Percentiles rank a stretch among this genome's conserved stretches.
These are phyloP conservation scores for Aegilops tauschii DNA, from an alignment of 176 grass and related monocot species.

Conservation along the genomic window DNA sequence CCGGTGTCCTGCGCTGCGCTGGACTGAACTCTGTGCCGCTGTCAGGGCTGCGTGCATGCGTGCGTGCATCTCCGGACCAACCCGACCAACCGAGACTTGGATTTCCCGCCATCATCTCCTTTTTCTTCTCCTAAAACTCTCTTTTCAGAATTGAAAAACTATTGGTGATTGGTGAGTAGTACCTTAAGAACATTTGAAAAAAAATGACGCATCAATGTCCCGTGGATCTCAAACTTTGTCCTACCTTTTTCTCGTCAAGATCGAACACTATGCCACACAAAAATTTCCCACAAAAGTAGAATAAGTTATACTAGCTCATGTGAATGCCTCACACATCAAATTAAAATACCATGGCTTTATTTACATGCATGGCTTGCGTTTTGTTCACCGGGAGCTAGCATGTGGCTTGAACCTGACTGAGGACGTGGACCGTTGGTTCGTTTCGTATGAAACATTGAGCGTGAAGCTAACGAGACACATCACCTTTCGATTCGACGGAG, in stretches of 20 bases:
- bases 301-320: no score
- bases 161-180: neutral
- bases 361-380: no score
- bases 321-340: no score
- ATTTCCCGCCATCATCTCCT: conserved; percentile 44
- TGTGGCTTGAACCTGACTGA: no score
- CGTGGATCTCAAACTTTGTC: neutral
- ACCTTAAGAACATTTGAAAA: neutral
- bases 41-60: conserved; percentile 20
- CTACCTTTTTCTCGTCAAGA: neutral
- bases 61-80: conserved; percentile 34
- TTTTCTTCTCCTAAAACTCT: neutral
- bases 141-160: neutral
- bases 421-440: neutral
- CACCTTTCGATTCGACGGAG: neutral
- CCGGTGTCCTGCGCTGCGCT: neutral
- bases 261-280: neutral
- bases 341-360: neutral
- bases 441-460: conserved; percentile 9
- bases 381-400: no score
- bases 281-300: no score
- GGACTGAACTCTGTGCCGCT: conserved; percentile 12
- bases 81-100: conserved; percentile 50
- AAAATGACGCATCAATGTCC: neutral
- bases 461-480: conserved; percentile 21